These are phyloP conservation scores for Periconia sp. DNA, from an alignment of 2,329 filamentous ascomycete genomes.

Conservation along the genomic window DNA sequence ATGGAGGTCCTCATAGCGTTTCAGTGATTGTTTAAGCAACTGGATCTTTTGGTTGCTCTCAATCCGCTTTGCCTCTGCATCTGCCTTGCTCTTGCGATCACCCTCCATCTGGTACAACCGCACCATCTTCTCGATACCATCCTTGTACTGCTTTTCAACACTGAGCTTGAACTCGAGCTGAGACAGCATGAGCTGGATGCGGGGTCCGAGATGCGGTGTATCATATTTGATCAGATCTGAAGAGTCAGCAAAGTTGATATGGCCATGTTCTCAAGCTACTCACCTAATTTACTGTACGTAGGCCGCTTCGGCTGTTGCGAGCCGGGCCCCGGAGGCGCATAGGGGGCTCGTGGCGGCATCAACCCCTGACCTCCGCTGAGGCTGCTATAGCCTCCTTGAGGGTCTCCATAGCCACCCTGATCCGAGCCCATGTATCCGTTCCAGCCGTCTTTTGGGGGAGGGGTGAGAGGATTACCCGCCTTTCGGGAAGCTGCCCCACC, in stretches of 20 bases:
- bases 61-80: slow-evolving; percentile 85
- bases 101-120: slow-evolving; percentile 97
- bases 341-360: slow-evolving; percentile 83
- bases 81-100: slow-evolving; percentile 91
- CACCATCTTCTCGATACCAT: slow-evolving; percentile 99
- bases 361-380: slow-evolving; percentile 71
- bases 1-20: slow-evolving; percentile 96
- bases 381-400: slow-evolving; percentile 62
- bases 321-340: slow-evolving; percentile 73
- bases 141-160: slow-evolving; percentile 98
- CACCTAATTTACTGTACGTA: slow-evolving; percentile 97
- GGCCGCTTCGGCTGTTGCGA: slow-evolving; percentile 70
- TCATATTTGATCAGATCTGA: slow-evolving; percentile 98
- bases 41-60: slow-evolving; percentile 99
- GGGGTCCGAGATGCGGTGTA: slow-evolving; percentile 90
- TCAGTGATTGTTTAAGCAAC: slow-evolving; percentile 91
- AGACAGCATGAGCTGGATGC: slow-evolving; percentile 98
- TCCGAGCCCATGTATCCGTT: slow-evolving; percentile 60
- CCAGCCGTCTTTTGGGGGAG: slow-evolving; percentile 75
- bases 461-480: slow-evolving; percentile 51
- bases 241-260: slow-evolving; percentile 25
- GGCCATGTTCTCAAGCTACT: slow-evolving; percentile 33
- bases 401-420: slow-evolving; percentile 67
- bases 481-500: slow-evolving; percentile 49
- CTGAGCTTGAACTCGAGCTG: slow-evolving; percentile 99